A percentile compares a stretch with the other conserved stretches of the same genome.
Evolutionary conservation across 306 rosid species (phyloP).

Genomic region (Fragaria vesca): DNA sequence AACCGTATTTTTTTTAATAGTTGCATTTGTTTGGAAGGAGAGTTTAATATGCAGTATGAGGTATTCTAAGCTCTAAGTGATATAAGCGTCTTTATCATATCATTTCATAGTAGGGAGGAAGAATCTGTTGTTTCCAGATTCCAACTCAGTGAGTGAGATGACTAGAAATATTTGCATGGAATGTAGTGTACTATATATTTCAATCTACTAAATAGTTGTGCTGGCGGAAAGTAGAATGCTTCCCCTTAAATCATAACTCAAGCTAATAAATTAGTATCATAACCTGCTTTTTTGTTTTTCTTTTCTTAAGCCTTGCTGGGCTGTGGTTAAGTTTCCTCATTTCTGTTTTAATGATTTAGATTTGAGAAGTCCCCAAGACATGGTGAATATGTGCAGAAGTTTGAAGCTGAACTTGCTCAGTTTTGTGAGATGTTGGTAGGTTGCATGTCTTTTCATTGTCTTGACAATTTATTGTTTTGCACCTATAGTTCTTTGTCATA

Average conservation of each 20-base stretch:
- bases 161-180: not conserved
- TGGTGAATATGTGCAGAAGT: slow-evolving; percentile 64
- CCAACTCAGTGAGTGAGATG: not conserved
- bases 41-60: not conserved
- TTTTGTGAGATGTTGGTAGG: slow-evolving; percentile 85
- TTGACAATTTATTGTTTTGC: slow-evolving; percentile 6
- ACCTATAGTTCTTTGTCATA: not conserved
- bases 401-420: slow-evolving; percentile 83
- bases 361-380: slow-evolving; percentile 82
- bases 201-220: not conserved
- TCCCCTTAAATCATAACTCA: not conserved
- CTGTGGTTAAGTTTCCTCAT: not conserved
- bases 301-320: not conserved
- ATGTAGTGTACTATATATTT: not conserved
- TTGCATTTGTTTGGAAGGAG: not conserved
- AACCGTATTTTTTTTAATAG: not conserved
- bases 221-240: not conserved
- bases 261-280: not conserved
- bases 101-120: not conserved
- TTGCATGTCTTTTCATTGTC: slow-evolving; percentile 5
- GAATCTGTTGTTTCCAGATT: not conserved
- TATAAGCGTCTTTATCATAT: not conserved
- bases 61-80: not conserved
- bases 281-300: not conserved
- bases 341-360: slow-evolving; percentile 25